Evolutionary conservation across 2,329 filamentous ascomycete genomes (phyloP), one percentile per base, ranked within the genome.

Genomic region (Aspergillus sp.): DNA sequence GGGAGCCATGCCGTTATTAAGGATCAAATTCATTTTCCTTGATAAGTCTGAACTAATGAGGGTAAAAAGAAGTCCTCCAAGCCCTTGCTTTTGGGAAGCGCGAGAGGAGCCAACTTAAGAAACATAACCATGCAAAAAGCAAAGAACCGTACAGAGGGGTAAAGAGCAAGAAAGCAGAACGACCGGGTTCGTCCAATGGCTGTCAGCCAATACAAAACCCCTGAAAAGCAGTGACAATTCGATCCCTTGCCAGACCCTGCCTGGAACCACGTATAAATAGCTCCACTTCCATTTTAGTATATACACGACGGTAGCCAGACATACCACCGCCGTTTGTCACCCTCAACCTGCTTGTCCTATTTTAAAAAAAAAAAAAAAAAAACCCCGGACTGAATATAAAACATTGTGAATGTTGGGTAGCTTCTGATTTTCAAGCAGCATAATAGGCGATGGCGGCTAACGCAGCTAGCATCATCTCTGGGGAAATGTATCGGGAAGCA

Each of bases 361-460:
- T 5, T n/a, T n/a, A n/a, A n/a, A n/a, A n/a, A n/a, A n/a, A 22
- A 22, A 22, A 22, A 24, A 24, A 24, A 30, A 30, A 30, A 30
- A 30, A 9, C 9, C 24, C 3, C 27, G 27, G 8, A 37, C 5
- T 5, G 34, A 37, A 13, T 37, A 37, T n/a, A 13, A 30, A 42
- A n/a, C 27, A 30, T 24, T 12, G 30, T 12, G 19, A 46, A 33
- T 22, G n/a, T 17, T 52, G n/a, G 17, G 5, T 12, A 20, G 9
- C 27, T 44, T 40, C 27, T 19, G 22, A 5, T 9, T 27, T 41
- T 57, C 47, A 61, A 17, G 49, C 54, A 13, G 47, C 56, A n/a
- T 63, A 45, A 44, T 60, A 61, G 15, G 64, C 54, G 17, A 64
- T 30, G 39, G 54, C 47, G 27, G 49, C 59, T 15, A 59, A 47